A percentile compares a stretch with the other conserved stretches of the same genome.
These are phyloP conservation scores for Trypanosoma congolense DNA, from an alignment of 208 protist genomes.

Conservation along the genomic window DNA sequence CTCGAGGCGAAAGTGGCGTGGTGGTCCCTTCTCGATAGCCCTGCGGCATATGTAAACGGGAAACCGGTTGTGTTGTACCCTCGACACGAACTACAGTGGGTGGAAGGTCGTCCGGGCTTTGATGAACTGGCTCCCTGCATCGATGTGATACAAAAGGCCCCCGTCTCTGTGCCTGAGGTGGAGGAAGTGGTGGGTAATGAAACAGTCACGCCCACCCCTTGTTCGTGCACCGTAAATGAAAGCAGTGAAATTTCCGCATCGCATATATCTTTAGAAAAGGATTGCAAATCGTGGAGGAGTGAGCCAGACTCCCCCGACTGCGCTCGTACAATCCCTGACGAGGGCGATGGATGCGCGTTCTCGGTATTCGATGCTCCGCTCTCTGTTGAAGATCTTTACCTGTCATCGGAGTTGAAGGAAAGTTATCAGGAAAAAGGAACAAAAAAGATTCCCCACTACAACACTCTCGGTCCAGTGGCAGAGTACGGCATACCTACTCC, in stretches of 20 bases:
- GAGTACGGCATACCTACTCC: conserved; percentile 1
- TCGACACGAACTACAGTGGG: conserved; percentile 24
- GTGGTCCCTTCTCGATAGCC: conserved; percentile 39
- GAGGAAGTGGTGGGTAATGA: too few species aligned
- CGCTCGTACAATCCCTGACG: background rate
- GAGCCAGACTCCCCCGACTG: too few species aligned
- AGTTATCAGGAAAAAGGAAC: background rate
- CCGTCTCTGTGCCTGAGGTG: too few species aligned
- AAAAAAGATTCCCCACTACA: conserved; percentile 1
- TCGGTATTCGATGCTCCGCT: conserved; percentile 16
- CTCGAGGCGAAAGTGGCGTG: conserved; percentile 20
- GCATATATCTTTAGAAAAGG: too few species aligned
- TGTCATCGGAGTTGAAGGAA: background rate
- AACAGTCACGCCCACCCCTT: too few species aligned
- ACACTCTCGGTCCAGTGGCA: background rate
- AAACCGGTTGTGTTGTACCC: conserved; percentile 26
- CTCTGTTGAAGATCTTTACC: conserved; percentile 4
- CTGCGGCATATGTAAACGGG: conserved; percentile 28
- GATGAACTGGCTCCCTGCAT: conserved; percentile 31
- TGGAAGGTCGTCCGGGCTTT: conserved; percentile 25
- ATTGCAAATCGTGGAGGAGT: too few species aligned
- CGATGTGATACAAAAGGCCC: conserved; percentile 1
- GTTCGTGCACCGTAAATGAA: too few species aligned
- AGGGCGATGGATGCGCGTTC: background rate
- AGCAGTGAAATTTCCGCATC: too few species aligned